These are phyloP conservation scores for Ceratobasidium sp. DNA, from an alignment of 1,284 basidiomycete genomes.

Conservation along the genomic window DNA sequence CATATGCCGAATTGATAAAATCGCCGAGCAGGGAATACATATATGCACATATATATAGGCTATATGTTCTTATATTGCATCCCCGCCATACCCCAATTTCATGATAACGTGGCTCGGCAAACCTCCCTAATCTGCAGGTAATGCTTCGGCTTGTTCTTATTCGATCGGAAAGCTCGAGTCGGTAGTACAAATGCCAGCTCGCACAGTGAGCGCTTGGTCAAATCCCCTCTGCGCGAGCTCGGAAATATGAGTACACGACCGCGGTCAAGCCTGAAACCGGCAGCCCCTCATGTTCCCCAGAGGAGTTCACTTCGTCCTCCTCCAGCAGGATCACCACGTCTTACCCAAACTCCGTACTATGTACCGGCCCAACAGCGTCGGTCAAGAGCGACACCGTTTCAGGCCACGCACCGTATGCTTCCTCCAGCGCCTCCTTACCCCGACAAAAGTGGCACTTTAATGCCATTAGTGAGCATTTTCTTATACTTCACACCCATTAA, in stretches of 20 bases:
- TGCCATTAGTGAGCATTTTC: not conserved
- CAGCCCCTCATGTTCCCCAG: not conserved
- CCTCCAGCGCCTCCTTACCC: not conserved
- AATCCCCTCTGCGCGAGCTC: not conserved
- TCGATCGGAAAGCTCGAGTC: constrained; percentile 2
- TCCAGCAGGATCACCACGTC: not conserved
- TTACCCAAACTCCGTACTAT: not conserved
- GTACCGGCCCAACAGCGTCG: not conserved
- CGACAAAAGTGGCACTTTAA: not conserved
- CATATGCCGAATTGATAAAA: too few species aligned
- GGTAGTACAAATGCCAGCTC: constrained; percentile 14
- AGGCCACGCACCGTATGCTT: constrained; percentile 15
- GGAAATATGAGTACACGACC: constrained; percentile 7
- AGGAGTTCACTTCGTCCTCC: constrained; percentile 8
- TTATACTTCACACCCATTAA: not conserved
- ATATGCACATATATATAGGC: too few species aligned
- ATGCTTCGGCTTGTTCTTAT: not conserved
- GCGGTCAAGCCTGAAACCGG: not conserved
- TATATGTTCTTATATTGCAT: too few species aligned
- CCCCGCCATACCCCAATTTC: too few species aligned
- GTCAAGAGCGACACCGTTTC: not conserved
- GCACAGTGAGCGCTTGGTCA: not conserved
- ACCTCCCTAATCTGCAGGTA: not conserved
- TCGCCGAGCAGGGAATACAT: too few species aligned
- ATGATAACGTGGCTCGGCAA: constrained; percentile 29